Percentiles rank a stretch among this genome's conserved stretches.
Evolutionary conservation across 73 alveolate genomes (phyloP).

Genomic region (Paramecium octaurelia): DNA sequence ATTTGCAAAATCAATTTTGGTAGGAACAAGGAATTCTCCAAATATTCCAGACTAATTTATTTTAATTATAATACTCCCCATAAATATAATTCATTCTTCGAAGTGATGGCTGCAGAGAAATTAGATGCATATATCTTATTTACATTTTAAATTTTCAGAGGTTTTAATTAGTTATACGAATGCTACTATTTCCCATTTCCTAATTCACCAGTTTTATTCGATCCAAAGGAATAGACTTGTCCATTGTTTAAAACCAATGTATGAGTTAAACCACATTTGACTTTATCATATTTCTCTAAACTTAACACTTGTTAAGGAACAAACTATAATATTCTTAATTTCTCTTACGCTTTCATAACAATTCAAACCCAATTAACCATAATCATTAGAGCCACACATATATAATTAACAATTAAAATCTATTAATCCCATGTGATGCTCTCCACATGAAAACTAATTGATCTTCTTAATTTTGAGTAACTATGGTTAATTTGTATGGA

Average conservation of each 20-base stretch:
- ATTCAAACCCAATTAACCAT: slow-evolving; percentile 7
- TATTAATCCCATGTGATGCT: background rate
- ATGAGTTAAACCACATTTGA: slow-evolving; percentile 10
- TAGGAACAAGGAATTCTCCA: background rate
- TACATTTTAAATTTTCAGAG: background rate
- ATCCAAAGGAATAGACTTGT: background rate
- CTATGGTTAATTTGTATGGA: background rate
- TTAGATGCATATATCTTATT: background rate
- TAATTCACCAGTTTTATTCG: background rate
- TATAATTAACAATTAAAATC: background rate
- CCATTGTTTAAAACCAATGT: background rate
- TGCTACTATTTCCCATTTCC: background rate
- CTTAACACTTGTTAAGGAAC: background rate
- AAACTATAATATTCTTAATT: background rate
- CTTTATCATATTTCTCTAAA: background rate
- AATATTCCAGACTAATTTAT: background rate
- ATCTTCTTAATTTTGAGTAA: background rate
- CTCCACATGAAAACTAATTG: background rate
- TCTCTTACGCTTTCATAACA: background rate
- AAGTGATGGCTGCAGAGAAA: background rate
- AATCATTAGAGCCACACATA: slow-evolving; percentile 8
- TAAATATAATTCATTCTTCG: background rate
- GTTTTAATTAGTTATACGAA: background rate
- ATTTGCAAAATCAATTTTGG: background rate
- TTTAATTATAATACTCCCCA: background rate